These are phyloP conservation scores for Periconia sp. DNA, from an alignment of 2,329 filamentous ascomycete species.

Conservation along the genomic window DNA sequence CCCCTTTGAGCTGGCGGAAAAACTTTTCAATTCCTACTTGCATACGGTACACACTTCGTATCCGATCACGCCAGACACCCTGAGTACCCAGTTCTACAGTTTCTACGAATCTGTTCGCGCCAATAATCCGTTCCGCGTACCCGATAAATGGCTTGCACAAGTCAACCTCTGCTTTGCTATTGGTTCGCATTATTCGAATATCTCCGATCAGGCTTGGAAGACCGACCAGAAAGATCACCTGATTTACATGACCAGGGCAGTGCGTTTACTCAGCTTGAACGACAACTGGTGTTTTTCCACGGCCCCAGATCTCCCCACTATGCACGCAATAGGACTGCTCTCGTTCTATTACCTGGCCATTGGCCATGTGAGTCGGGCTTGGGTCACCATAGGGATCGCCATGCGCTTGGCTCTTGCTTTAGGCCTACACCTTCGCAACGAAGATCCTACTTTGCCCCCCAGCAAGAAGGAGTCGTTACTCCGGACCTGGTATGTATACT, in stretches of 20 bases:
- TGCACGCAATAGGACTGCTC: constrained; percentile 39
- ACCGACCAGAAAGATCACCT: constrained; percentile 27
- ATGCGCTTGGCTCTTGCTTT: constrained; percentile 41
- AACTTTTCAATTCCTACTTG: constrained; percentile 35
- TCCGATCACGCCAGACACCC: constrained; percentile 20
- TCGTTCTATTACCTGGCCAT: constrained; percentile 30
- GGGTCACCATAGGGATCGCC: constrained; percentile 41
- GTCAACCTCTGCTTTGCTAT: constrained; percentile 45
- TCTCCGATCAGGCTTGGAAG: constrained; percentile 22
- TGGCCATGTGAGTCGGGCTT: constrained; percentile 34
- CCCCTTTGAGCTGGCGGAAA: constrained; percentile 21
- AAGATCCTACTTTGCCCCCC: constrained; percentile 22
- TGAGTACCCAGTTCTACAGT: constrained; percentile 7
- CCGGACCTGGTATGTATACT: constrained; percentile 32
- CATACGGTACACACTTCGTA: constrained; percentile 26
- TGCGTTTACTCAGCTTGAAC: constrained; percentile 31
- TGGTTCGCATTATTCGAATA: constrained; percentile 34
- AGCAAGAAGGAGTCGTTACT: constrained; percentile 36
- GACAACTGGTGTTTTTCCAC: constrained; percentile 21
- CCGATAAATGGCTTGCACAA: constrained; percentile 26
- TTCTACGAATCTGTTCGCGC: neutral
- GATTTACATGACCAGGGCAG: constrained; percentile 32
- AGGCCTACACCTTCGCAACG: constrained; percentile 44
- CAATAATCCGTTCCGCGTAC: neutral
- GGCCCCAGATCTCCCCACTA: constrained; percentile 38